Evolutionary conservation across 768 basidiomycete species (phyloP).

Genomic region (Multifurca ochricompacta): DNA sequence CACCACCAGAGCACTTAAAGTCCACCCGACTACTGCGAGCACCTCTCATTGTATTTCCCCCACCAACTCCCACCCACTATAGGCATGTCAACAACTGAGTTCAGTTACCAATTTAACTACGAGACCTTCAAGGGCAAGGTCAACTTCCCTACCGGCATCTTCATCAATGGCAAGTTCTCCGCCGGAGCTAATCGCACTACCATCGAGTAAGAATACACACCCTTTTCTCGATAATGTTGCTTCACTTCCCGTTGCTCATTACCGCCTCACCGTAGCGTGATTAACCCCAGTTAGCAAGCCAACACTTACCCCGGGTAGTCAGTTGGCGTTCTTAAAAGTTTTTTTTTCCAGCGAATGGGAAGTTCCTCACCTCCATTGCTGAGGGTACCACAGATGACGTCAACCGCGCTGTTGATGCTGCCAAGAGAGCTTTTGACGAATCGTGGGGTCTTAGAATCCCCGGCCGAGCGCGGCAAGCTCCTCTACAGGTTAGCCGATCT

Average conservation of each 20-base stretch:
- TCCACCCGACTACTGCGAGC: background rate
- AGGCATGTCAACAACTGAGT: constrained; percentile 34
- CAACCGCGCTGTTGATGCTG: constrained; percentile 64
- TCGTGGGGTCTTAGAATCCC: constrained; percentile 61
- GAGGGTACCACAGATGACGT: constrained; percentile 63
- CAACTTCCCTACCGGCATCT: constrained; percentile 63
- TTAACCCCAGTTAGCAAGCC: constrained; percentile 48
- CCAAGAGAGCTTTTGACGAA: constrained; percentile 54
- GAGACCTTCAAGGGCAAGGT: too few relatives aligned
- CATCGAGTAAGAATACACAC: constrained; percentile 47
- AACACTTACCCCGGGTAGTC: background rate
- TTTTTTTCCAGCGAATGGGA: constrained; percentile 36
- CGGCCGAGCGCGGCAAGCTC: constrained; percentile 48
- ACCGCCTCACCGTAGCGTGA: constrained; percentile 42
- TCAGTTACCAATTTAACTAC: constrained; percentile 46
- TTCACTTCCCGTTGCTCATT: too few relatives aligned
- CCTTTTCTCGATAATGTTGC: too few relatives aligned
- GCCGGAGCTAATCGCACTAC: constrained; percentile 45
- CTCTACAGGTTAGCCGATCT: too few relatives aligned
- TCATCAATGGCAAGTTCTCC: constrained; percentile 61
- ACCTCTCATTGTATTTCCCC: background rate
- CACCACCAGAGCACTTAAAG: background rate
- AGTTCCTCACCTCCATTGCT: constrained; percentile 47
- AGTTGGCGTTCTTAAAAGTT: background rate
- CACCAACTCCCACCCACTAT: background rate